A percentile compares a stretch with the other conserved stretches of the same genome.
Conservation (phyloP, 768 basidiomycete genomes). For the Lyophyllum semitale region DNA sequence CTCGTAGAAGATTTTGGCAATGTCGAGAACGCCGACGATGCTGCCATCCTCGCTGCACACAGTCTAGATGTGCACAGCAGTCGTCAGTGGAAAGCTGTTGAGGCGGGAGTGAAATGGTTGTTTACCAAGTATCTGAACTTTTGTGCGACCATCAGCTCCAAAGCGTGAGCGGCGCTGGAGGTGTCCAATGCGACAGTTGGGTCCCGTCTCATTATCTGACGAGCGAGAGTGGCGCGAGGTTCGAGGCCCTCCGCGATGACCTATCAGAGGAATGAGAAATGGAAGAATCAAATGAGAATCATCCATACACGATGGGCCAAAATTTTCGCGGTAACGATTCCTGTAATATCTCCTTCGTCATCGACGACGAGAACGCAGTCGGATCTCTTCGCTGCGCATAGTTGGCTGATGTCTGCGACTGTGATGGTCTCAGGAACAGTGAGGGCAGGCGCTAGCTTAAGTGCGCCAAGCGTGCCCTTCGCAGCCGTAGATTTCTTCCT, state of each 20-base stretch:
- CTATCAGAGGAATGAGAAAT: constrained; percentile 39
- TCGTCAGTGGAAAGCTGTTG: not conserved
- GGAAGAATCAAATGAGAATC: not conserved
- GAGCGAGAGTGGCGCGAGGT: constrained; percentile 87
- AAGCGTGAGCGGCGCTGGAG: constrained; percentile 95
- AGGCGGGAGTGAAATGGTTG: not conserved
- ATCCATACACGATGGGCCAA: constrained; percentile 86
- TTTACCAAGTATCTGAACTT: constrained; percentile 93
- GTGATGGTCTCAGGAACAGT: constrained; percentile 96
- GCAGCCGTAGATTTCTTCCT: constrained; percentile 53
- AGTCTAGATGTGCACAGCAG: constrained; percentile 63
- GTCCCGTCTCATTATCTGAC: constrained; percentile 95
- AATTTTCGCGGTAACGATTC: constrained; percentile 99
- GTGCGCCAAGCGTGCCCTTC: constrained; percentile 96
- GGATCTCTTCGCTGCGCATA: constrained; percentile 97
- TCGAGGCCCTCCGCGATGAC: constrained; percentile 97
- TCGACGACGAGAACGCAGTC: constrained; percentile 99
- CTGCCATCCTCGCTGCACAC: constrained; percentile 99
- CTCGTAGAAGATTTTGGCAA: constrained; percentile 99
- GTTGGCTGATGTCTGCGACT: constrained; percentile 94
- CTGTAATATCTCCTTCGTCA: constrained; percentile 95
- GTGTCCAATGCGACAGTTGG: constrained; percentile 99
- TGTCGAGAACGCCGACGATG: constrained; percentile 96
- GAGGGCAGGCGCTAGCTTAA: constrained; percentile 92
- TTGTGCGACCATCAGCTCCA: constrained; percentile 95